Evolutionary conservation across 352 stramenopile genomes (phyloP), one percentile per base, ranked within the genome.

Genomic region (Phytophthora constricta): DNA sequence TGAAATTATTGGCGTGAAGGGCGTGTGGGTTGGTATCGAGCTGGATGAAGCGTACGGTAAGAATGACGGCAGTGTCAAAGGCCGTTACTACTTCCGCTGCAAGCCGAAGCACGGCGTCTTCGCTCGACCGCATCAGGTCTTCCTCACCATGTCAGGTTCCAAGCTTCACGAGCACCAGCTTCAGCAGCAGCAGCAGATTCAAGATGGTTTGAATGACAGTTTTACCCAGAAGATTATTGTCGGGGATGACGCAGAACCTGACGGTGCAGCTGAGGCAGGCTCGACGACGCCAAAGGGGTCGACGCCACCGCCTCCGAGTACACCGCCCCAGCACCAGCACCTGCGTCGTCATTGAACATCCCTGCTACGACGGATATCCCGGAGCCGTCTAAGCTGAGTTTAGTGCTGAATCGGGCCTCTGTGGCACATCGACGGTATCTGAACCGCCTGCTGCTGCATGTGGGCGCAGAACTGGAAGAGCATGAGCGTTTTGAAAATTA

Each of bases 31-130:
- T 20, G 87, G 87, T 52, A 79, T 95, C 27, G 84, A 95, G 53
- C 76, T 95, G 25, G 86, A 95, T 28, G 78, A 90, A 50, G 72
- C 87, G 1, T 80, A 78, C 22, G 87, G 87, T 26, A 95, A 95
- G 59, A 95, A 95, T 61, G 87, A 95, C 67, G 87, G 87, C 45
- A 92, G 84, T 34, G 80, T 92, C 37, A 95, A 93, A 70, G 87
- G 84, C 48, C 64, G 79, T 28, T 87, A 88, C 61, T 95, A 93
- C 67, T 95, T 95, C 47, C 77, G 68, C 9, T 95, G 85, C 63
- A 84, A 89, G 47, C 76, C 80, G 14, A 92, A 93, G 58, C 81
- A 93, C 62, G 87, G 87, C 47, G 81, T 95, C 11, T 95, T 95
- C 60, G 83, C 86, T 4, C 80, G 84, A 2, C 82, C 84, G 26